A percentile compares a stretch with the other conserved stretches of the same genome.
phyloP scores from a whole-genome alignment of 75 land plant genomes.

The Azolla pinnata region DNA sequence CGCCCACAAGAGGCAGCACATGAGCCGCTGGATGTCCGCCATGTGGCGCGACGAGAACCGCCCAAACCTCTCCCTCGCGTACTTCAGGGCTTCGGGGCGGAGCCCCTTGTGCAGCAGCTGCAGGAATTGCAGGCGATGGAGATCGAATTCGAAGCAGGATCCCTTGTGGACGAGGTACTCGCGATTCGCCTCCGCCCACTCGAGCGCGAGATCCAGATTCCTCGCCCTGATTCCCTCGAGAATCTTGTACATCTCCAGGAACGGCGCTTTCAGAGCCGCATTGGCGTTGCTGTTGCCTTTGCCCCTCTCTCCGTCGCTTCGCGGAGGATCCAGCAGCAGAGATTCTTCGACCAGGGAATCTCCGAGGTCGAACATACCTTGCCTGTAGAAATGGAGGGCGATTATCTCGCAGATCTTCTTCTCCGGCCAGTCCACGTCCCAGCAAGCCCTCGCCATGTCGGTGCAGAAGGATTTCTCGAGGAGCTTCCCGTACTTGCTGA shows the following conservation, averaged over 20 bases:
- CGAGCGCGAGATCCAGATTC: constrained; percentile 27
- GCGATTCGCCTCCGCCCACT: constrained; percentile 21
- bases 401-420: constrained; percentile 21
- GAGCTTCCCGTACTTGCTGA: constrained; percentile 32
- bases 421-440: constrained; percentile 25
- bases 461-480: constrained; percentile 31
- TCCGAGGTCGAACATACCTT: constrained; percentile 32
- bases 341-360: constrained; percentile 31
- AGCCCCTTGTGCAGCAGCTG: constrained; percentile 18
- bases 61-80: constrained; percentile 17
- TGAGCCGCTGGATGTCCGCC: constrained; percentile 23
- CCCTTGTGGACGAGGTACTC: constrained; percentile 13
- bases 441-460: constrained; percentile 25
- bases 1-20: constrained; percentile 23
- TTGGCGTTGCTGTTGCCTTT: no score
- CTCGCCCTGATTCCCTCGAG: constrained; percentile 14
- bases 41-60: constrained; percentile 17
- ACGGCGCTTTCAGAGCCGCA: constrained; percentile 20
- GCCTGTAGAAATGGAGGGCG: constrained; percentile 35
- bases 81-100: constrained; percentile 16
- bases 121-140: constrained; percentile 34
- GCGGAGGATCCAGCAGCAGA: no score
- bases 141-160: constrained; percentile 25
- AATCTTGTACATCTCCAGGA: constrained; percentile 34
- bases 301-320: constrained; percentile 12